Base-by-base conservation (phyloP, 805 yeast genomes). In the Kluyveromyces aestuarii region DNA sequence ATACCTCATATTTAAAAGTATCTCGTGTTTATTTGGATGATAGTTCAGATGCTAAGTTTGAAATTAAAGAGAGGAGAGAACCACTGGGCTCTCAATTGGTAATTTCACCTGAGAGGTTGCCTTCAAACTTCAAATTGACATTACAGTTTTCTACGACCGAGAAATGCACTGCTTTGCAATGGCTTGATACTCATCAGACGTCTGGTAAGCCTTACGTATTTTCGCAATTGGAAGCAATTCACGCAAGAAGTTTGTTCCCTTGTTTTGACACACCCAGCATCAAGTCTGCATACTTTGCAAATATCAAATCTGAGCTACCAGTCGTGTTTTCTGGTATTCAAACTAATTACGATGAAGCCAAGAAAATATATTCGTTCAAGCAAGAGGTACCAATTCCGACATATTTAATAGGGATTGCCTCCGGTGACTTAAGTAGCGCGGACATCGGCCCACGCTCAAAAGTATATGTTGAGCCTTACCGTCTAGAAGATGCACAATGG, bases 191-290 rank as follows among this genome's bases (percentile, higher is more conserved):
- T 36, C 79, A 74, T 47, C 85, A 82, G 56, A 84, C 95, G 8
- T 81, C 81, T 44, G 95, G 90, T 16, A 77, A 81, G 52, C 76
- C 75, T 40, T 72, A 73, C 25, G 72, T 89, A 50, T 89, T 88
- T 64, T 87, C 96, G 10, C 96, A 89, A 68, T 79, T 95, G 62
- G 95, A 89, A 69, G 89, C 96, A 37, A 88, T 86, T 54, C 96
- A 89, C 61, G 93, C 96, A 7, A 76, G 96, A 59, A 78, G 91
- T 14, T 73, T 88, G 60, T 82, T 85, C 69, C 96, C 96, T 8
- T 85, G 88, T 58, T 89, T 89, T 62, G 96, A 89, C 65, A 88
- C 96, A 0, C 96, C 96, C 1, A 75, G 91, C 0, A 75, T 88
- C 30, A 89, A 89, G 63, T 75, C 89, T 1, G 72, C 82, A 0